Base-by-base conservation (phyloP, 2,329 filamentous ascomycete species). In the Ophiostoma sp. region DNA sequence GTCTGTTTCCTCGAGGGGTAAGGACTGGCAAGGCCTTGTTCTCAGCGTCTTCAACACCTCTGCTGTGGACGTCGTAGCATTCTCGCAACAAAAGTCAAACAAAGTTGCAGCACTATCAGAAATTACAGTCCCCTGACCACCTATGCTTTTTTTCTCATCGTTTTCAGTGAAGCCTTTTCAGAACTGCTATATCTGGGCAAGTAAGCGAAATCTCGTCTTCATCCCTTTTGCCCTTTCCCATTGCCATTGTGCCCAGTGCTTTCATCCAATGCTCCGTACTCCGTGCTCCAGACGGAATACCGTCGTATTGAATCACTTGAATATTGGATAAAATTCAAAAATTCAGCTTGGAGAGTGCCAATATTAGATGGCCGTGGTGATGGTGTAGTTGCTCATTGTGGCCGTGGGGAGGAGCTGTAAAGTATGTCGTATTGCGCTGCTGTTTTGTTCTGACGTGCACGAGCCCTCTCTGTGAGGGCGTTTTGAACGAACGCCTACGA, bases 101-200 rank as follows among this genome's bases (percentile, higher is more conserved):
- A 42, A 42, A 25, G 33, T 25, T 64, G 36, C 36, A 36, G 31
- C 57, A 39, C 19, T 22, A 42, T 45, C 8, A 28, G n/a, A 28
- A 19, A 39, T 63, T 22, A 7, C 33, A 39, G 19, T 15, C 9
- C 61, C 36, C 33, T 22, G 59, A 31, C 59, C 8, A 17, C 59
- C 39, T 31, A 63, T 63, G 31, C 17, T 39, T 59, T 59, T 17
- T 50, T n/a, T 19, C 45, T 50, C 42, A 45, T 17, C 19, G 7
- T 45, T 22, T 52, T 11, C 50, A 55, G 50, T 15, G 50, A 11
- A 11, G 22, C 22, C 50, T 52, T 22, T 52, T 63, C 28, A n/a
- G 61, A 64, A 25, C 61, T 64, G 61, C 61, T n/a, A 64, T 64
- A 64, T 42, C 33, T 66, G 61, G 61, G 61, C 61, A 45, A 66